These are phyloP conservation scores for Mucor mucedo DNA, from an alignment of 371 early-diverging fungal species.

Conservation along the genomic window DNA sequence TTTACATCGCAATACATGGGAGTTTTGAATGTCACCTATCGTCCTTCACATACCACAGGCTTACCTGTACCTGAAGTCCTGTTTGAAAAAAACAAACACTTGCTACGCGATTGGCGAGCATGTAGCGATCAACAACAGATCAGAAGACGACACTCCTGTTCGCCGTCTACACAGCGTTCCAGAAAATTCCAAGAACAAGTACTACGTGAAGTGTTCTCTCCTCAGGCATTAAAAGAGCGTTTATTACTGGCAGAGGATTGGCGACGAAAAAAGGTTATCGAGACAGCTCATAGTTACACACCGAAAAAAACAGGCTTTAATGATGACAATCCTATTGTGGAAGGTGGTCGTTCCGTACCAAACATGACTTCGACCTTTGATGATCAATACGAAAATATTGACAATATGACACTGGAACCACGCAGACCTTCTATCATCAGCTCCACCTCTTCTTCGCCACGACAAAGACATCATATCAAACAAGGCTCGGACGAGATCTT, in stretches of 20 bases:
- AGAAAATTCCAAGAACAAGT: slow-evolving; percentile 68
- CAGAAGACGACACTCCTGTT: slow-evolving; percentile 14
- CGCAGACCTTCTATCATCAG: slow-evolving; percentile 14
- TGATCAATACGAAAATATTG: slow-evolving; percentile 10
- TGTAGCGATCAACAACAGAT: slow-evolving; percentile 14
- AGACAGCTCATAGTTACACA: not conserved
- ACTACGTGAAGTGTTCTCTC: slow-evolving; percentile 78
- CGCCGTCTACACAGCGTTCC: slow-evolving; percentile 16
- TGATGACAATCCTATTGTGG: slow-evolving; percentile 19
- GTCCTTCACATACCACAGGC: slow-evolving; percentile 29
- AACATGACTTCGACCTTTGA: not conserved
- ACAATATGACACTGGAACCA: slow-evolving; percentile 13
- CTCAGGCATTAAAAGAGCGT: slow-evolving; percentile 66
- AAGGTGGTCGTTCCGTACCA: slow-evolving; percentile 33
- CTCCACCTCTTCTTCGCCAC: slow-evolving; percentile 11
- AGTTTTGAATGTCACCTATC: slow-evolving; percentile 90
- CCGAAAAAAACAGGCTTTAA: too few species aligned
- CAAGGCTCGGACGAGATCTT: not conserved
- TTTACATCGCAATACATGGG: slow-evolving; percentile 94
- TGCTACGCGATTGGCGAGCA: slow-evolving; percentile 58
- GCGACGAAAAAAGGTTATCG: slow-evolving; percentile 29
- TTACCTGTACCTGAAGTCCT: slow-evolving; percentile 67
- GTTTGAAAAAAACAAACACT: slow-evolving; percentile 80
- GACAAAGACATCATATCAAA: not conserved
- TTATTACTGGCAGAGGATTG: slow-evolving; percentile 49